Conservation (phyloP, 2,329 filamentous ascomycete species). For the Onygenales sp. region DNA sequence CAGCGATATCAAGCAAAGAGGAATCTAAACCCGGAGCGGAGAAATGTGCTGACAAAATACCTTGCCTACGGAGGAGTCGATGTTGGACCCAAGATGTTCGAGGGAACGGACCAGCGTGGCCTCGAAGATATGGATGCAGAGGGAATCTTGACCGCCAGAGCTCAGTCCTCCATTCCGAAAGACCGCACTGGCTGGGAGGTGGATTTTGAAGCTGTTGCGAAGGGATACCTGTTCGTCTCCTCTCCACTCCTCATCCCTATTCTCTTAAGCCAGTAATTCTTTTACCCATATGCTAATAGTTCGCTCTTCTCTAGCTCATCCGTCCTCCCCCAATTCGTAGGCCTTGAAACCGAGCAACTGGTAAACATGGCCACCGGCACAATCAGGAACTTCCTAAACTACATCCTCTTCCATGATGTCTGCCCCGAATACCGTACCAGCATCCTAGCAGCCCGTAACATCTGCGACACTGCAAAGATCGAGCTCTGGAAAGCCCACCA, state of each 20-base stretch:
- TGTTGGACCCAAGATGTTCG: conserved; percentile 51
- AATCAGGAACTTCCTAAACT: conserved; percentile 79
- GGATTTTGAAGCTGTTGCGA: conserved; percentile 69
- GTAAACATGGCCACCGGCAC: conserved; percentile 57
- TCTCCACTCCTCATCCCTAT: too few species aligned
- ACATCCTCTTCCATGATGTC: conserved; percentile 73
- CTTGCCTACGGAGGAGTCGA: conserved; percentile 76
- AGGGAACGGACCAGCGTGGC: conserved; percentile 52
- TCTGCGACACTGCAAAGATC: conserved; percentile 57
- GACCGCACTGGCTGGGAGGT: conserved; percentile 61
- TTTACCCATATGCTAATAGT: not conserved
- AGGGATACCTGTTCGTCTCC: conserved; percentile 62
- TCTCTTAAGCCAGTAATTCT: too few species aligned
- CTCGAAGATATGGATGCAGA: conserved; percentile 53
- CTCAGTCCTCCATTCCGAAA: conserved; percentile 36
- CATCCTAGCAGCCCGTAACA: conserved; percentile 52
- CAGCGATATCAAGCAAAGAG: conserved; percentile 70
- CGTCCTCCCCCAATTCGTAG: conserved; percentile 47
- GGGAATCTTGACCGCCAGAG: conserved; percentile 55
- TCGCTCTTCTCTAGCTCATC: conserved; percentile 36
- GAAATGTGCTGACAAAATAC: conserved; percentile 66
- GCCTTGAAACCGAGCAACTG: conserved; percentile 43
- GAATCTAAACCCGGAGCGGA: conserved; percentile 56
- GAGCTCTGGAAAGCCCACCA: conserved; percentile 56
- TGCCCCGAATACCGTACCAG: conserved; percentile 69